These are phyloP conservation scores for Phytophthora hybrid DNA, from an alignment of 352 stramenopile species.

Conservation along the genomic window DNA sequence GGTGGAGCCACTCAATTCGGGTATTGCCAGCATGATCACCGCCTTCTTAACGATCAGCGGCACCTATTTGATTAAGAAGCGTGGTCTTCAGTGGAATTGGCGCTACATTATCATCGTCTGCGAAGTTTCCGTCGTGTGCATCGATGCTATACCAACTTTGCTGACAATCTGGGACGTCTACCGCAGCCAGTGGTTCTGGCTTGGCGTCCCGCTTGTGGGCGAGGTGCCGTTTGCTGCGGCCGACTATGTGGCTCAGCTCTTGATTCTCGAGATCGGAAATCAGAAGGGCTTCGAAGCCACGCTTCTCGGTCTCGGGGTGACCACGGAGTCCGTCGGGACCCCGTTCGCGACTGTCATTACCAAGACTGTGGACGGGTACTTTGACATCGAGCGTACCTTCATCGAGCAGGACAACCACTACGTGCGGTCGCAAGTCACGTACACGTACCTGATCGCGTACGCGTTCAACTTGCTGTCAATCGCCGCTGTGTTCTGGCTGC, in stretches of 20 bases:
- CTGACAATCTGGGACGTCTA: constrained; percentile 67
- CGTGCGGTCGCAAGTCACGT: constrained; percentile 53
- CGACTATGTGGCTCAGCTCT: constrained; percentile 43
- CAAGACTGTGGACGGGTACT: constrained; percentile 45
- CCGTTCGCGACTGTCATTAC: constrained; percentile 56
- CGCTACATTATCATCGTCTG: constrained; percentile 42
- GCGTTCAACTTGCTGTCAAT: constrained; percentile 50
- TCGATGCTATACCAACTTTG: constrained; percentile 52
- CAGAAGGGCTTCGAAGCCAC: constrained; percentile 51
- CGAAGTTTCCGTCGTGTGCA: constrained; percentile 44
- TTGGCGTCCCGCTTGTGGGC: constrained; percentile 55
- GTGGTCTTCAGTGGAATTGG: constrained; percentile 56
- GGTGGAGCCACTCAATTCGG: constrained; percentile 61
- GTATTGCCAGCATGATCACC: constrained; percentile 47
- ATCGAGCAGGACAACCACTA: constrained; percentile 41
- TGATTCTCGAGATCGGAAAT: constrained; percentile 53
- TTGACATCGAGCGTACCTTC: constrained; percentile 47
- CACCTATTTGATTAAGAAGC: constrained; percentile 41
- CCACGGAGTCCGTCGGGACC: constrained; percentile 35
- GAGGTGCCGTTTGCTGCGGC: constrained; percentile 40
- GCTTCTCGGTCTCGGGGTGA: constrained; percentile 48
- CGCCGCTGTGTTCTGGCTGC: constrained; percentile 50
- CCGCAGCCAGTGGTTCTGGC: constrained; percentile 63
- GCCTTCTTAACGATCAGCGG: constrained; percentile 37
- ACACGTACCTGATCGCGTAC: constrained; percentile 59